phyloP scores from a whole-genome alignment of 1,284 basidiomycete species.

The Irpex rosettiformis region DNA sequence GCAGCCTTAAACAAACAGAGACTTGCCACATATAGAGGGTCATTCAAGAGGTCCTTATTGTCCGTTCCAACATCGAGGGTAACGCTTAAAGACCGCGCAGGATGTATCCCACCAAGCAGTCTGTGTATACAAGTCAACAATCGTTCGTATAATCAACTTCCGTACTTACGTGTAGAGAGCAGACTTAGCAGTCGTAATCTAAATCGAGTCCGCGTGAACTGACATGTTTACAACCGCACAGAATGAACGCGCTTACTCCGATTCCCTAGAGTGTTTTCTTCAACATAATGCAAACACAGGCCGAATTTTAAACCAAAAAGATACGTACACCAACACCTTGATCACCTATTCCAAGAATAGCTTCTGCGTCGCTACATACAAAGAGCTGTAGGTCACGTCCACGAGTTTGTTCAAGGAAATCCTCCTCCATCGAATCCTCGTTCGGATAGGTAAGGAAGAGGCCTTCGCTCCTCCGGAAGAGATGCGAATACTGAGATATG shows the following conservation, averaged over 20 bases:
- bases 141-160: not conserved
- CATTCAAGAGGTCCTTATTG: slow-evolving; percentile 60
- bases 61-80: slow-evolving; percentile 79
- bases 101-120: slow-evolving; percentile 80
- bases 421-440: slow-evolving; percentile 72
- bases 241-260: slow-evolving; percentile 31
- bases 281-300: not conserved
- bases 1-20: not conserved
- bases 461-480: slow-evolving; percentile 74
- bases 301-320: not conserved
- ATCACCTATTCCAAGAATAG: slow-evolving; percentile 79
- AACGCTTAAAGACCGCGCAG: slow-evolving; percentile 60
- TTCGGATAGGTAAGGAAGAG: slow-evolving; percentile 65
- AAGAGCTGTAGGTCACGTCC: slow-evolving; percentile 67
- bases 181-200: slow-evolving; percentile 88
- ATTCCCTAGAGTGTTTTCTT: slow-evolving; percentile 36
- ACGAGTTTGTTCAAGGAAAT: slow-evolving; percentile 63
- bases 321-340: slow-evolving; percentile 34
- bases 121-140: slow-evolving; percentile 30
- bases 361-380: slow-evolving; percentile 81
- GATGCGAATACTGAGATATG: slow-evolving; percentile 76
- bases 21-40: slow-evolving; percentile 61
- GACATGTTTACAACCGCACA: no score
- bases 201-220: no score
- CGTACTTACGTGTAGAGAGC: slow-evolving; percentile 71